Evolutionary conservation across 2,329 filamentous ascomycete species (phyloP), one percentile per base, ranked within the genome.

Genomic region (Pseudogymnoascus sp.): DNA sequence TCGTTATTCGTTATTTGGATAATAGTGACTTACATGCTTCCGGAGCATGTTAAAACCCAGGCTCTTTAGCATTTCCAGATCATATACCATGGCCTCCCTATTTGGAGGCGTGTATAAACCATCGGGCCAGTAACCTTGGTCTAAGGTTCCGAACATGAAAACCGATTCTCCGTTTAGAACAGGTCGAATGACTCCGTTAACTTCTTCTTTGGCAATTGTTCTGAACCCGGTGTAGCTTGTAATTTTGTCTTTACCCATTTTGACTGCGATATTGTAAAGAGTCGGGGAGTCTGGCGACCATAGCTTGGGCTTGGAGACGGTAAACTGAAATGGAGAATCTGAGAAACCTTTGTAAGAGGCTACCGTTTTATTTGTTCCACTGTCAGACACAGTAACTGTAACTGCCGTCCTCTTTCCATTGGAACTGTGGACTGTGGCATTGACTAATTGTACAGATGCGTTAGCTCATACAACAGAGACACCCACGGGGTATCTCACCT

Each of bases 61-160:
- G 1, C 77, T 75, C 74, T 90, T 90, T 63, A 90, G 73, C 4
- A 84, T 74, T 64, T 87, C 70, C 11, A 91, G 70, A 68, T 90
- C 88, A 62, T 80, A 89, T 0, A 83, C 76, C 85, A 90, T 87
- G 0, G 87, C 88, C 66, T 90, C 86, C 2, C 79, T 76, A 7
- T 79, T 89, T 0, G 88, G 88, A 0, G 88, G 81, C 0, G 81
- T 81, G 70, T 90, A 83, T 3, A 90, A 75, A 0, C 88, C 88
- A 69, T 90, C 87, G 0, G 87, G 87, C 87, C 87, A 90, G 72
- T 79, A 89, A 0, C 88, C 88, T 68, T 90, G 88, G 64, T 90
- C 88, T 0, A 90, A 77, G 0, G 87, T 87, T 2, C 86, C 87
- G 61, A 89, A 87, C 44, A 83, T 78, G 72, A 90, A 90, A 11